Evolutionary conservation across 2,329 filamentous ascomycete genomes (phyloP), one percentile per base, ranked within the genome.

Genomic region (Trichoderma sp.): DNA sequence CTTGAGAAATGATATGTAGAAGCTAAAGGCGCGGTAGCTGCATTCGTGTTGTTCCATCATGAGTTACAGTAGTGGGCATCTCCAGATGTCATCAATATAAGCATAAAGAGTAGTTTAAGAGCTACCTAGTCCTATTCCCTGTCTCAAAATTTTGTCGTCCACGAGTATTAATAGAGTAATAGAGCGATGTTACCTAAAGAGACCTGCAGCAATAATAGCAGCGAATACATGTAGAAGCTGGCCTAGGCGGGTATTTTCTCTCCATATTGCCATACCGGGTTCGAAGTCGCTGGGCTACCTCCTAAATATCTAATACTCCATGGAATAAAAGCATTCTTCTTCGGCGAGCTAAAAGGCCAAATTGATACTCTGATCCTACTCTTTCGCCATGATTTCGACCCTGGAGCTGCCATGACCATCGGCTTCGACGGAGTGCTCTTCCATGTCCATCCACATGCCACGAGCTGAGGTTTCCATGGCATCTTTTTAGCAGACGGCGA

Each of bases 11-110:
- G 3, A 24, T 24, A 21, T 6, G 9, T 53, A 1, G n/a, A 53
- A 53, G n/a, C n/a, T 11, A 1, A 21, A 53, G 1, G 5, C 14
- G 11, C 2, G 9, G 11, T 14, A 11, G 5, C 11, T 0, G 0
- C 3, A 14, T 24, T 24, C 5, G 0, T 24, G 1, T 24, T 3
- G 50, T 24, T 21, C 50, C n/a, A 12, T 14, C 9, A 53, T 24
- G n/a, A 11, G n/a, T 14, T 12, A 21, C n/a, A 12, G 9, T 6
- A 11, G 2, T 24, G 4, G 21, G 5, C 9, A 11, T 24, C 45
- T 6, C 12, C 4, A 3, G 16, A n/a, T 18, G 38, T 45, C 38
- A 45, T 45, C 7, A 3, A n/a, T 4, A 8, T 53, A 56, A 56
- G 50, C 50, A 56, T 56, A 56, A 56, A 24, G n/a, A 24, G 21